A percentile compares a stretch with the other conserved stretches of the same genome.
Evolutionary conservation across 2,329 filamentous ascomycete species (phyloP).

Genomic region (Penicillium sp.): DNA sequence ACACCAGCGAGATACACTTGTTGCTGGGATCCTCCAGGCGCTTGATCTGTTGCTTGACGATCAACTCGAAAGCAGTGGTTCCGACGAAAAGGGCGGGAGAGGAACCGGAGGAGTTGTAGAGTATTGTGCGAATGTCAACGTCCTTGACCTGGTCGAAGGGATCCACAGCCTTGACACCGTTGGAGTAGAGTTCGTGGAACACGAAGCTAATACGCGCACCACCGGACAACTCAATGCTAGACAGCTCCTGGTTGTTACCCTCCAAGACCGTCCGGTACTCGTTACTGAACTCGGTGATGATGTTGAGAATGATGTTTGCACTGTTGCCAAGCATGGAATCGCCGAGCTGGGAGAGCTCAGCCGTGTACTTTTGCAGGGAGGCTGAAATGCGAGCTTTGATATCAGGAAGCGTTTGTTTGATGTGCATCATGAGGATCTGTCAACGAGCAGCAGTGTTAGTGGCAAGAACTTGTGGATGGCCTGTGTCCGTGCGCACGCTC

Average conservation of each 20-base stretch:
- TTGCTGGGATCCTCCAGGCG: constrained; percentile 90
- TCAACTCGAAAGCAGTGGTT: constrained; percentile 95
- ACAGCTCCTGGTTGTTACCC: constrained; percentile 93
- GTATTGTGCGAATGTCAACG: constrained; percentile 89
- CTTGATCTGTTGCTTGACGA: constrained; percentile 98
- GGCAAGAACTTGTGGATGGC: too few species aligned
- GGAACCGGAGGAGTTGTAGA: constrained; percentile 98
- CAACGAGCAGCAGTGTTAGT: not conserved
- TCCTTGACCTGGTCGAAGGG: constrained; percentile 98
- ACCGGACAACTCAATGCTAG: constrained; percentile 87
- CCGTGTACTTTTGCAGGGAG: constrained; percentile 83
- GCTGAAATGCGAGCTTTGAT: constrained; percentile 97
- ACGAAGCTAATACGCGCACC: constrained; percentile 98
- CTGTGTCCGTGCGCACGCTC: too few species aligned
- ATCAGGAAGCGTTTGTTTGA: constrained; percentile 97
- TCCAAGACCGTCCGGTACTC: constrained; percentile 96
- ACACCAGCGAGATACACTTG: constrained; percentile 95
- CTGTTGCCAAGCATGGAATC: constrained; percentile 95
- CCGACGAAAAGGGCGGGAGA: constrained; percentile 95
- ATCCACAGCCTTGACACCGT: constrained; percentile 95
- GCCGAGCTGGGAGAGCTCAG: constrained; percentile 75
- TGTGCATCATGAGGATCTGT: constrained; percentile 98
- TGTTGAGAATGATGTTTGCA: constrained; percentile 93
- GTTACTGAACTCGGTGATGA: constrained; percentile 97
- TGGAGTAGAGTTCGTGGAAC: constrained; percentile 96